Evolutionary conservation across 108 stramenopile genomes (phyloP).

Genomic region (Fistulifera solaris): DNA sequence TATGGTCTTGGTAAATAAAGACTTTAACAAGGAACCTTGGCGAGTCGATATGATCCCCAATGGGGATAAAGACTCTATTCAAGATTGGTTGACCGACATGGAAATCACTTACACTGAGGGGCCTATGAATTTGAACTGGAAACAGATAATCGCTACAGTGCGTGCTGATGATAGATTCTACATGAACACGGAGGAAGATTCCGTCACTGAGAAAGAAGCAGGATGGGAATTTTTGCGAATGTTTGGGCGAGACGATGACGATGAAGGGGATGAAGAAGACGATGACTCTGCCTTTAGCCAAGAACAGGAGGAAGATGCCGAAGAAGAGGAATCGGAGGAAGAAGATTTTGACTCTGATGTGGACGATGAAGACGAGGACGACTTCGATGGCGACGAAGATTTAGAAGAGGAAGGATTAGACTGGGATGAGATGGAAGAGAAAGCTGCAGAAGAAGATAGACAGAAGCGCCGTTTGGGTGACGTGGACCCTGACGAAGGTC

Average conservation of each 20-base stretch:
- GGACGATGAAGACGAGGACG: constrained; percentile 38
- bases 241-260: constrained; percentile 81
- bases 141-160: constrained; percentile 84
- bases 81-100: constrained; percentile 95
- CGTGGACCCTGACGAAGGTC: constrained; percentile 2
- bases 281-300: constrained; percentile 77
- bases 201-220: constrained; percentile 87
- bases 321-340: constrained; percentile 48
- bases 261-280: constrained; percentile 61
- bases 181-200: constrained; percentile 93
- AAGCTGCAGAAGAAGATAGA: constrained; percentile 77
- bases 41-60: constrained; percentile 91
- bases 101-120: constrained; percentile 97
- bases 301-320: constrained; percentile 54
- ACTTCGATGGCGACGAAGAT: constrained; percentile 85
- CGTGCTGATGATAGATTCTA: constrained; percentile 89
- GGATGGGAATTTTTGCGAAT: constrained; percentile 91
- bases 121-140: constrained; percentile 96
- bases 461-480: constrained; percentile 24
- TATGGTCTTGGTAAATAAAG: constrained; percentile 93
- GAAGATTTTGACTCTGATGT: constrained; percentile 29
- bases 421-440: constrained; percentile 90
- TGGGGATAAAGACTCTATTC: constrained; percentile 86
- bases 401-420: constrained; percentile 92
- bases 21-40: constrained; percentile 74